phyloP scores from a whole-genome alignment of 2,329 filamentous ascomycete genomes.

The Thielaviopsis euricoi region DNA sequence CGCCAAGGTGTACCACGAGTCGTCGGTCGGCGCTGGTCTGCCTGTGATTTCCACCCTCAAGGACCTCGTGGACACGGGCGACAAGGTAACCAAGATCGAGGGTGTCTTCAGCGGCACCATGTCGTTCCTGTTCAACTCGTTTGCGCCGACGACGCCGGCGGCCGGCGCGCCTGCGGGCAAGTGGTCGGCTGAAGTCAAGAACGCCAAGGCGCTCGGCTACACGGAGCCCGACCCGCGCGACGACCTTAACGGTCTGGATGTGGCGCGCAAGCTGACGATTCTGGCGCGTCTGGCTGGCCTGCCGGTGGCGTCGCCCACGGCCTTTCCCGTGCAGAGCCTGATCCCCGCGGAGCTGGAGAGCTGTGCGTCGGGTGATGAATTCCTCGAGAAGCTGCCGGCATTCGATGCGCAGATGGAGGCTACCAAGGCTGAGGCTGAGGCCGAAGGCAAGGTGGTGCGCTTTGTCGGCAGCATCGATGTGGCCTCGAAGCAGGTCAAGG shows the following conservation, averaged over 20 bases:
- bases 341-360: slow-evolving; percentile 78
- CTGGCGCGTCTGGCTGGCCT: slow-evolving; percentile 74
- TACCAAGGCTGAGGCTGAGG: slow-evolving; percentile 69
- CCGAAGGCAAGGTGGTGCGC: slow-evolving; percentile 77
- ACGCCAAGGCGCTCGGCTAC: slow-evolving; percentile 85
- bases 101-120: slow-evolving; percentile 96
- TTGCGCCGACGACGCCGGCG: slow-evolving; percentile 49
- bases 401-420: slow-evolving; percentile 87
- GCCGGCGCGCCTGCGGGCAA: slow-evolving; percentile 48
- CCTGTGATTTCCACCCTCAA: slow-evolving; percentile 87
- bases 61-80: slow-evolving; percentile 87
- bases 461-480: slow-evolving; percentile 93
- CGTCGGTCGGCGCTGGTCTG: slow-evolving; percentile 80
- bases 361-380: slow-evolving; percentile 64
- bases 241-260: slow-evolving; percentile 73
- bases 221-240: slow-evolving; percentile 79
- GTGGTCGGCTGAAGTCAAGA: slow-evolving; percentile 83
- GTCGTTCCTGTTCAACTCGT: slow-evolving; percentile 96
- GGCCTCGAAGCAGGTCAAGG: slow-evolving; percentile 64
- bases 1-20: slow-evolving; percentile 87
- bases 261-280: slow-evolving; percentile 93
- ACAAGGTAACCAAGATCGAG: slow-evolving; percentile 81
- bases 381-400: slow-evolving; percentile 60
- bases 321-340: slow-evolving; percentile 85
- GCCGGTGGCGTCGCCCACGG: slow-evolving; percentile 63